Evolutionary conservation across 1,284 basidiomycete species (phyloP), one percentile per base, ranked within the genome.

Genomic region (Cryptococcus wingfieldii): DNA sequence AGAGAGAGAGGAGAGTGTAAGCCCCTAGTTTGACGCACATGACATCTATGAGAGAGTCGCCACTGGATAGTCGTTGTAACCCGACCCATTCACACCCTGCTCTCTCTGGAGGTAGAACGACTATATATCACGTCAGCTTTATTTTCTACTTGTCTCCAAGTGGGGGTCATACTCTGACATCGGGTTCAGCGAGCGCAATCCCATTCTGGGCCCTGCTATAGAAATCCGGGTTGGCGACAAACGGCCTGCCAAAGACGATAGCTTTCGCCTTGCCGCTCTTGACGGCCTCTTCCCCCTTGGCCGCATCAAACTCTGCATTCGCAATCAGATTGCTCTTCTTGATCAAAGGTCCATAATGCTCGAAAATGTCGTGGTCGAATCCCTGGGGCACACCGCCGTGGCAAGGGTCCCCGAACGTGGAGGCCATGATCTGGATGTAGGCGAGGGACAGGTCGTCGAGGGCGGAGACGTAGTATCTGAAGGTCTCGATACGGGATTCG

Each of bases 401-500:
- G 28, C 67, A 62, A 34, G 51, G 49, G 13, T 54, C 50, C 31
- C 60, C 56, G 27, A 60, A 58, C 23, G 55, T 52, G 13, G 39
- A 45, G 18, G 39, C 44, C n/a, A 50, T 69, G 45, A 81, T 70
- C 65, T 87, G 85, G 14, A 85, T 55, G 65, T 84, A 86, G 1
- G 82, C 83, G 50, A 60, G 58, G 28, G 38, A 37, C 18, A 60
- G 46, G 5, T n/a, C 42, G 48, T 62, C 59, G 38, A 62, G 59
- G 42, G 54, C 34, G 5, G 41, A 38, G 53, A 62, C 50, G 55
- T 55, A 62, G 28, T 52, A 47, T 34, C 47, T 50, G 55, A 55
- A 60, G 18, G 58, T 60, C 27, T 56, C 58, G 39, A 55, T 9
- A 2, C 42, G 46, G 14, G 49, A 19, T 16, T 55, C 49, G 34